Percentiles rank a stretch among this genome's conserved stretches.
Conservation (phyloP, 139 green algal genomes). For the Pycnococcus provasolii region DNA sequence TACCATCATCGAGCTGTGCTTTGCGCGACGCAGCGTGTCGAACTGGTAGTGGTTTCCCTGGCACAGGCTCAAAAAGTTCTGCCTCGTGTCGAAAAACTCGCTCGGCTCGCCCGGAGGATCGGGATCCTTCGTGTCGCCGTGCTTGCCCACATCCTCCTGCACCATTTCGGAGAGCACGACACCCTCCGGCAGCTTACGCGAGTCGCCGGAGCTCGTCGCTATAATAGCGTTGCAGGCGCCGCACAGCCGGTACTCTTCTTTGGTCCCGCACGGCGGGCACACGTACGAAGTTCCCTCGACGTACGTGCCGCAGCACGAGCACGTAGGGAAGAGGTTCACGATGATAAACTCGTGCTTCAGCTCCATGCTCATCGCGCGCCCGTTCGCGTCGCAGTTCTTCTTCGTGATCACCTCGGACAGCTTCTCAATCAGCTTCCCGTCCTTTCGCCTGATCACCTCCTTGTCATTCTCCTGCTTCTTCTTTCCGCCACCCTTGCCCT, state of each 20-base stretch:
- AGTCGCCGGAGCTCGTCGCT: neutral
- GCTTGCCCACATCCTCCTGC: slow-evolving; percentile 22
- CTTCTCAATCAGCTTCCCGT: slow-evolving; percentile 62
- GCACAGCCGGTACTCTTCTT: slow-evolving; percentile 28
- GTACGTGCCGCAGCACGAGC: slow-evolving; percentile 58
- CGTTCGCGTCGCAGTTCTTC: neutral
- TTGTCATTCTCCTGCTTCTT: slow-evolving; percentile 20
- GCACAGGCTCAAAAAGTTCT: slow-evolving; percentile 89
- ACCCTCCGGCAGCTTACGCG: slow-evolving; percentile 4
- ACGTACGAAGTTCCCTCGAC: neutral
- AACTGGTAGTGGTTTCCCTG: slow-evolving; percentile 99
- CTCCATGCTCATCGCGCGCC: too few relatives aligned
- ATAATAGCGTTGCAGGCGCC: slow-evolving; percentile 9
- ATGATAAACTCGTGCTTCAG: slow-evolving; percentile 99
- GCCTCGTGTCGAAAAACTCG: slow-evolving; percentile 92
- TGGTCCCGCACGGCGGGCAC: neutral
- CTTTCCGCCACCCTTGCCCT: slow-evolving; percentile 26
- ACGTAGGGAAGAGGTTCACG: slow-evolving; percentile 82
- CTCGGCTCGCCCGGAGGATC: slow-evolving; percentile 9
- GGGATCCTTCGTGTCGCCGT: slow-evolving; percentile 41
- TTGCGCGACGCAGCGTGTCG: slow-evolving; percentile 87
- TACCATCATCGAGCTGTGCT: slow-evolving; percentile 98
- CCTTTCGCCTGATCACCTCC: slow-evolving; percentile 28
- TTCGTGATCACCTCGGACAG: slow-evolving; percentile 71
- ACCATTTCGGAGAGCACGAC: neutral